Conservation (phyloP, 1,139 yeast genomes). For the Taphrina pruni region DNA sequence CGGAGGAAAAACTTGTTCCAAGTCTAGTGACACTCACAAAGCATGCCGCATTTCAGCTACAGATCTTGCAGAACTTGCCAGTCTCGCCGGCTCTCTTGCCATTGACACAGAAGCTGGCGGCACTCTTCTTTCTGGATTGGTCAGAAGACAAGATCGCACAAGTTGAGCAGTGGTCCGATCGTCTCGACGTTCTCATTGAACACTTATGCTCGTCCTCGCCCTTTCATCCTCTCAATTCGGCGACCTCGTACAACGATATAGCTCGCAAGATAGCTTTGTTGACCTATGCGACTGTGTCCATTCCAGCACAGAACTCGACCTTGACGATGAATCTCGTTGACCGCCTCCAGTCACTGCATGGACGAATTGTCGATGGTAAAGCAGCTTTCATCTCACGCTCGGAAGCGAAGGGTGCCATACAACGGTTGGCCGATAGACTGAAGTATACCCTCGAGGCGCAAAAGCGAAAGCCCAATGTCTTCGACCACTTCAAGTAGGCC, state of each 20-base stretch:
- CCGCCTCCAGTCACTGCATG: conserved; percentile 27
- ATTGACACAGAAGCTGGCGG: neutral
- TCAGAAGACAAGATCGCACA: neutral
- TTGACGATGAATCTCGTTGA: neutral
- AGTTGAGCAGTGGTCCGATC: neutral
- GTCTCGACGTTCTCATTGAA: neutral
- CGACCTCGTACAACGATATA: conserved; percentile 2
- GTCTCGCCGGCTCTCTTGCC: neutral
- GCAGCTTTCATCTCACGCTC: conserved; percentile 35
- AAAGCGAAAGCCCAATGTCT: conserved; percentile 1
- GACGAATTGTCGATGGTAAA: conserved; percentile 35
- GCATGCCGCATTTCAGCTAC: conserved; percentile 1
- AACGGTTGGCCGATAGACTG: conserved; percentile 15
- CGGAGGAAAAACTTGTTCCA: no score
- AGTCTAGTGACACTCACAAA: neutral
- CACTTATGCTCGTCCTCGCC: conserved; percentile 1
- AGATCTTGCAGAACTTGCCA: conserved; percentile 4
- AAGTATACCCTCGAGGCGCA: conserved; percentile 16
- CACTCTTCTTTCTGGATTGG: neutral
- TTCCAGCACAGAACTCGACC: conserved; percentile 3
- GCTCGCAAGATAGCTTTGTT: neutral
- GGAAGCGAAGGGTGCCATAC: conserved; percentile 35
- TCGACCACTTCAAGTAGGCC: conserved; percentile 6
- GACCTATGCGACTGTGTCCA: conserved; percentile 2
- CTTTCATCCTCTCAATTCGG: conserved; percentile 10